Percentiles rank a stretch among this genome's conserved stretches.
Evolutionary conservation across 306 rosid genomes (phyloP).

Genomic region (Vachellia pachyceras): DNA sequence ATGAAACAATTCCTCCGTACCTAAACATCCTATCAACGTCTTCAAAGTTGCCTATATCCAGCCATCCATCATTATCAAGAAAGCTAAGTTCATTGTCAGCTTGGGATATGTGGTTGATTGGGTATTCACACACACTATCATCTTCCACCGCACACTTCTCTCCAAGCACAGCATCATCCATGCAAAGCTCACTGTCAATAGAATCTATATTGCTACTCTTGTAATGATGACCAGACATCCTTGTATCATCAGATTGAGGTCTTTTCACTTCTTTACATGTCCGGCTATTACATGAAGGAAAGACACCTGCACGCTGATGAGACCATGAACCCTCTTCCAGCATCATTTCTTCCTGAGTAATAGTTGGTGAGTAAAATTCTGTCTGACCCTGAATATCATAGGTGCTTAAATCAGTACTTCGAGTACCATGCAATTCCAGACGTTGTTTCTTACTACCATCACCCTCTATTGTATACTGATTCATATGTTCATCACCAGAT

Average conservation of each 20-base stretch:
- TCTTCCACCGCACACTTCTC: slow-evolving; percentile 62
- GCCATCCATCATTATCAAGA: slow-evolving; percentile 80
- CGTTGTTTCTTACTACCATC: slow-evolving; percentile 51
- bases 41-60: slow-evolving; percentile 78
- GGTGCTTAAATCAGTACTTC: slow-evolving; percentile 42
- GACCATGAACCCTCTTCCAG: slow-evolving; percentile 73
- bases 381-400: slow-evolving; percentile 43
- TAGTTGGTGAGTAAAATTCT: slow-evolving; percentile 40
- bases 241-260: slow-evolving; percentile 45
- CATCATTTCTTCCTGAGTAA: slow-evolving; percentile 49
- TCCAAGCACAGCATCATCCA: slow-evolving; percentile 57
- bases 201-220: slow-evolving; percentile 57
- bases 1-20: slow-evolving; percentile 33
- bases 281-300: slow-evolving; percentile 57
- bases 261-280: slow-evolving; percentile 54
- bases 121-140: slow-evolving; percentile 52
- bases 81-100: slow-evolving; percentile 72
- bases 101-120: slow-evolving; percentile 59
- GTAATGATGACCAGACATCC: slow-evolving; percentile 52
- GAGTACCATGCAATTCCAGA: slow-evolving; percentile 40
- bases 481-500: slow-evolving; percentile 45
- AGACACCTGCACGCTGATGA: slow-evolving; percentile 53
- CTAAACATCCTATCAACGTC: slow-evolving; percentile 83
- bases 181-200: slow-evolving; percentile 51
- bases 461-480: slow-evolving; percentile 41